Percentiles rank a stretch among this genome's conserved stretches.
phyloP scores from a whole-genome alignment of 495 filamentous ascomycete species.

The Baudoinia panamericana region DNA sequence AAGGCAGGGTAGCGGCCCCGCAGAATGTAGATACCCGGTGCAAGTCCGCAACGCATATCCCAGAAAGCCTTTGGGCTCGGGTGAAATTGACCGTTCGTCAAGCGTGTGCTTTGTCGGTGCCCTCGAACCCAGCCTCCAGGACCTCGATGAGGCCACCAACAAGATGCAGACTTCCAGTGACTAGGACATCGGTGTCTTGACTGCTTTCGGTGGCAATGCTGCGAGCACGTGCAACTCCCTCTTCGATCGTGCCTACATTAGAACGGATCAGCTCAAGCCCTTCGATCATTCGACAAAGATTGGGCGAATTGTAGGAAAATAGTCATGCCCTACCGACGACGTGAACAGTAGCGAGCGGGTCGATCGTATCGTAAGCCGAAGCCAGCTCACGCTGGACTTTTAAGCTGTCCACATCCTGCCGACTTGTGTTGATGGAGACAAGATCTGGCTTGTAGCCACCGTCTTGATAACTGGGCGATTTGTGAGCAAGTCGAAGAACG shows the following conservation, averaged over 20 bases:
- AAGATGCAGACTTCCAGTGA: conserved; percentile 83
- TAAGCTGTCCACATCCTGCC: conserved; percentile 50
- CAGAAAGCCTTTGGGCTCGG: too few relatives aligned
- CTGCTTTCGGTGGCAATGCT: conserved; percentile 37
- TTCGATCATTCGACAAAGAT: too few relatives aligned
- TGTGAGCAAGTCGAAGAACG: too few relatives aligned
- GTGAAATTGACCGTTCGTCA: too few relatives aligned
- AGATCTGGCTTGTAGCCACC: conserved; percentile 64
- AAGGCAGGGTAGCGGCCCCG: too few relatives aligned
- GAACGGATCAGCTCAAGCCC: too few relatives aligned
- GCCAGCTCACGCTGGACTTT: conserved; percentile 65
- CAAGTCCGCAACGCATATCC: too few relatives aligned
- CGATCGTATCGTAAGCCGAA: conserved; percentile 55
- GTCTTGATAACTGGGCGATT: too few relatives aligned
- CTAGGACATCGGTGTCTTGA: conserved; percentile 31
- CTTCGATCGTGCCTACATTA: conserved; percentile 72
- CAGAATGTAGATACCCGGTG: too few relatives aligned
- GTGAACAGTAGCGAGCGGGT: conserved; percentile 44
- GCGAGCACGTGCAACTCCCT: conserved; percentile 60
- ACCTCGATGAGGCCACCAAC: conserved; percentile 70
- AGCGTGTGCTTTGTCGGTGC: not conserved
- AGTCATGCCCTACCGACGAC: too few relatives aligned
- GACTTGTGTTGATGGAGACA: conserved; percentile 59
- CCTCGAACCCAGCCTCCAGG: conserved; percentile 45
- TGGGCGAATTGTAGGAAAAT: too few relatives aligned